Evolutionary conservation across 805 yeast genomes (phyloP).

Genomic region (Hanseniaspora vineae): DNA sequence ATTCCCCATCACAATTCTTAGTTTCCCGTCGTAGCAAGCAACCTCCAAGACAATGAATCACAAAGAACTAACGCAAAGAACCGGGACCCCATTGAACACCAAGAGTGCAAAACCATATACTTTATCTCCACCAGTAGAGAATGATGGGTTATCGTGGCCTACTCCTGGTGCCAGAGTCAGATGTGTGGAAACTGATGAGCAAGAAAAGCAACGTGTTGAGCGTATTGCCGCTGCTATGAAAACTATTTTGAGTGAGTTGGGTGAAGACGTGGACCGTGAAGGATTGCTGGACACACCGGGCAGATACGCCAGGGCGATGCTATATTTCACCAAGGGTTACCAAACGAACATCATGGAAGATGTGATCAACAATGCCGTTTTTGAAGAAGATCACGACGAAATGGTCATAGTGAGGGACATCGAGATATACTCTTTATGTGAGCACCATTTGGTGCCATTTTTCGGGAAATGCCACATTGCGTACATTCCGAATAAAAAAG

Average conservation of each 20-base stretch:
- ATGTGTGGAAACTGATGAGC: constrained; percentile 55
- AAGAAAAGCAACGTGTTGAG: constrained; percentile 48
- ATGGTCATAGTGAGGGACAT: constrained; percentile 97
- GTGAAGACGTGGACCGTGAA: constrained; percentile 82
- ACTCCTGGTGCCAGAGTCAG: constrained; percentile 71
- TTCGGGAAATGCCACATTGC: constrained; percentile 96
- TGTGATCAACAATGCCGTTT: constrained; percentile 88
- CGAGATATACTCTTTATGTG: constrained; percentile 84
- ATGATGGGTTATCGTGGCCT: constrained; percentile 92
- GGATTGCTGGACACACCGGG: constrained; percentile 92
- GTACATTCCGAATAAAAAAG: constrained; percentile 91
- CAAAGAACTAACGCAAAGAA: constrained; percentile 8
- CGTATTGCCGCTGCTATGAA: constrained; percentile 64
- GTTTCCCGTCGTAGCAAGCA: too few relatives aligned
- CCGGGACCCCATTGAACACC: constrained; percentile 51
- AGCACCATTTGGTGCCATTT: constrained; percentile 96
- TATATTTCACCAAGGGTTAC: constrained; percentile 90
- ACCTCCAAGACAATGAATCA: neutral
- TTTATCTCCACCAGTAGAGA: constrained; percentile 72
- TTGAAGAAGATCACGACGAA: constrained; percentile 97
- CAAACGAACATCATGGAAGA: constrained; percentile 79
- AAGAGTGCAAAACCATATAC: constrained; percentile 78
- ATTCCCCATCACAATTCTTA: too few relatives aligned
- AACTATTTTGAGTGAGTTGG: constrained; percentile 65
- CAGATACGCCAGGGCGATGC: constrained; percentile 92